Percentiles rank a stretch among this genome's conserved stretches.
phyloP scores from a whole-genome alignment of 2,329 filamentous ascomycete genomes.

The Colletotrichum spinosum region DNA sequence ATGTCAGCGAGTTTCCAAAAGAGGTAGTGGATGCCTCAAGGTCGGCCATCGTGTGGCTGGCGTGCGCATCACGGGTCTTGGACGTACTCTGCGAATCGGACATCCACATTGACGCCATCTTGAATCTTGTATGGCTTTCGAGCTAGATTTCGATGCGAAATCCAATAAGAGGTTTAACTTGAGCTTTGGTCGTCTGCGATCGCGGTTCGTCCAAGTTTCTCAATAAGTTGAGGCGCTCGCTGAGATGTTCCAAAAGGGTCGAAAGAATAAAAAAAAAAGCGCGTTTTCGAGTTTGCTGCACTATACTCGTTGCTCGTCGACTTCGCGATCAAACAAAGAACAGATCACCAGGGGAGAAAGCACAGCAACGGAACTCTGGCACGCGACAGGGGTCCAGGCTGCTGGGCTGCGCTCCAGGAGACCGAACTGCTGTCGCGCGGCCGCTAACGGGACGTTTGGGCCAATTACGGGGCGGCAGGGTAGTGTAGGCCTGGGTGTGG shows the following conservation, averaged over 20 bases:
- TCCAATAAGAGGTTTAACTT: too few relatives aligned
- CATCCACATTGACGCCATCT: slow-evolving; percentile 94
- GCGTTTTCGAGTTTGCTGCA: too few relatives aligned
- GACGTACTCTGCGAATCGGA: slow-evolving; percentile 92
- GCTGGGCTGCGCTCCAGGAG: not conserved
- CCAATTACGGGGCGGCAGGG: not conserved
- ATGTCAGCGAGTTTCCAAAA: slow-evolving; percentile 45
- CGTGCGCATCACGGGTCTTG: slow-evolving; percentile 1
- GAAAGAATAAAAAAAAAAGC: too few relatives aligned
- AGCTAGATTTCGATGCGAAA: not conserved
- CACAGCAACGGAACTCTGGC: slow-evolving; percentile 24
- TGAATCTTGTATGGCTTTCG: slow-evolving; percentile 49
- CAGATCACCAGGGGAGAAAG: slow-evolving; percentile 37
- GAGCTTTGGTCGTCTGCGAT: too few relatives aligned
- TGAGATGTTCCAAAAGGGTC: too few relatives aligned
- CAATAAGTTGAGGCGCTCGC: too few relatives aligned
- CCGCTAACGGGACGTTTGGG: slow-evolving; percentile 5
- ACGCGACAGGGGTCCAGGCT: slow-evolving; percentile 27
- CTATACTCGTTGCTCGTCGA: not conserved
- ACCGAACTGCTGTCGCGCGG: slow-evolving; percentile 15
- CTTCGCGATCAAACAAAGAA: slow-evolving; percentile 32
- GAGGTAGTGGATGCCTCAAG: slow-evolving; percentile 1
- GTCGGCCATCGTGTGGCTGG: slow-evolving; percentile 3
- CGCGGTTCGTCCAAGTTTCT: too few relatives aligned
- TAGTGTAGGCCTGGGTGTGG: not conserved